A percentile compares a stretch with the other conserved stretches of the same genome.
Evolutionary conservation across 139 green algal species (phyloP).

Genomic region (Chlorella sp.): DNA sequence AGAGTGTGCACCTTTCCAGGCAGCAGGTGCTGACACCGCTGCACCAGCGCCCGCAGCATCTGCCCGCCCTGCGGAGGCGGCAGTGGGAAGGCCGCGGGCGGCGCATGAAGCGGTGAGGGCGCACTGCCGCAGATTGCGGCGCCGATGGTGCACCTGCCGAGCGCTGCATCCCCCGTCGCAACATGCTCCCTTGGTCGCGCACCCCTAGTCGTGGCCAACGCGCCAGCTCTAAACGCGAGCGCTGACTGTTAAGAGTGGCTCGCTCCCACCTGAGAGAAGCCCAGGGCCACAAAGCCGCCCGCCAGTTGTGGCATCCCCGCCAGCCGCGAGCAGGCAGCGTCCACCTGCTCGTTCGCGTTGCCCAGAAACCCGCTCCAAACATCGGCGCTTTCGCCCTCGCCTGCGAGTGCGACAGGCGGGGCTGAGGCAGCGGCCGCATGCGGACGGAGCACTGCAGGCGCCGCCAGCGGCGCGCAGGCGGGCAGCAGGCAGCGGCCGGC

Average conservation of each 20-base stretch:
- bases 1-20: slow-evolving; percentile 67
- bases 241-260: neutral
- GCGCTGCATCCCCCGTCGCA: too few relatives aligned
- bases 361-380: slow-evolving; percentile 68
- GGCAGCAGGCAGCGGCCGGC: too few relatives aligned
- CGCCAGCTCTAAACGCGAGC: neutral
- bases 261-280: slow-evolving; percentile 76
- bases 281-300: slow-evolving; percentile 81
- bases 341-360: slow-evolving; percentile 74
- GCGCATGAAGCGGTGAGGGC: too few relatives aligned
- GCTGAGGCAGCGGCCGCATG: too few relatives aligned
- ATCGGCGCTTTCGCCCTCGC: slow-evolving; percentile 35
- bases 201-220: neutral
- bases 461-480: too few relatives aligned
- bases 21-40: slow-evolving; percentile 76
- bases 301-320: slow-evolving; percentile 55
- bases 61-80: slow-evolving; percentile 62
- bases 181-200: too few relatives aligned
- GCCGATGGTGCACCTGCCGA: too few relatives aligned
- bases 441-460: too few relatives aligned
- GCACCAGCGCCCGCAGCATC: slow-evolving; percentile 82
- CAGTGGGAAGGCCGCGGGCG: too few relatives aligned
- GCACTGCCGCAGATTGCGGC: too few relatives aligned
- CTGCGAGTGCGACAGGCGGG: too few relatives aligned
- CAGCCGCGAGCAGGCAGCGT: slow-evolving; percentile 37